Evolutionary conservation across 169 alveolate species (phyloP).

Genomic region (Eimeria necatrix): DNA sequence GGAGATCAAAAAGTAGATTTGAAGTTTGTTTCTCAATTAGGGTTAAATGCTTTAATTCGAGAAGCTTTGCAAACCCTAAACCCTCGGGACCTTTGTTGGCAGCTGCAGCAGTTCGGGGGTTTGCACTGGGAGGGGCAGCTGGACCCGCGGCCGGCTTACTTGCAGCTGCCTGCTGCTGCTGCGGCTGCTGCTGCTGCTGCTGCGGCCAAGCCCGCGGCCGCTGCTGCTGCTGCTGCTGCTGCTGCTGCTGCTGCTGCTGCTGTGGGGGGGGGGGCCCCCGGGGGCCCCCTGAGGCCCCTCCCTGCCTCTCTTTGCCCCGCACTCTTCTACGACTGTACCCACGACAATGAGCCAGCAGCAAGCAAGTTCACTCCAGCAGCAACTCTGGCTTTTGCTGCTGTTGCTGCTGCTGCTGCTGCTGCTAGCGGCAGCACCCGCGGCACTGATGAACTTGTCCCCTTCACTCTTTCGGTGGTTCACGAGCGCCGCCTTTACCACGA

Average conservation of each 20-base stretch:
- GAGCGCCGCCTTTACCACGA: conserved; percentile 91
- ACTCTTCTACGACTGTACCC: conserved; percentile 95
- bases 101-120: conserved; percentile 62
- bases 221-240: neutral
- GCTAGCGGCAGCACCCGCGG: conserved; percentile 96
- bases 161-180: conserved; percentile 26
- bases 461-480: conserved; percentile 91
- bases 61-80: conserved; percentile 89
- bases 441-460: conserved; percentile 91
- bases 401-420: conserved; percentile 89
- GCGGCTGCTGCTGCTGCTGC: conserved; percentile 33
- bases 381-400: conserved; percentile 91
- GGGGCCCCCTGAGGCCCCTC: conserved; percentile 68
- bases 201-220: neutral
- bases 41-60: conserved; percentile 94
- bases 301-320: conserved; percentile 65
- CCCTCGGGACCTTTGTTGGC: conserved; percentile 62
- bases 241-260: conserved; percentile 17
- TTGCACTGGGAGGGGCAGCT: conserved; percentile 34
- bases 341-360: conserved; percentile 93
- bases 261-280: conserved; percentile 12
- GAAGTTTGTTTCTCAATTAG: conserved; percentile 90
- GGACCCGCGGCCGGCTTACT: conserved; percentile 4
- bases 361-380: conserved; percentile 87
- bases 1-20: conserved; percentile 91